phyloP scores from a whole-genome alignment of 2,329 filamentous ascomycete species.

The Fusarium vanettenii region DNA sequence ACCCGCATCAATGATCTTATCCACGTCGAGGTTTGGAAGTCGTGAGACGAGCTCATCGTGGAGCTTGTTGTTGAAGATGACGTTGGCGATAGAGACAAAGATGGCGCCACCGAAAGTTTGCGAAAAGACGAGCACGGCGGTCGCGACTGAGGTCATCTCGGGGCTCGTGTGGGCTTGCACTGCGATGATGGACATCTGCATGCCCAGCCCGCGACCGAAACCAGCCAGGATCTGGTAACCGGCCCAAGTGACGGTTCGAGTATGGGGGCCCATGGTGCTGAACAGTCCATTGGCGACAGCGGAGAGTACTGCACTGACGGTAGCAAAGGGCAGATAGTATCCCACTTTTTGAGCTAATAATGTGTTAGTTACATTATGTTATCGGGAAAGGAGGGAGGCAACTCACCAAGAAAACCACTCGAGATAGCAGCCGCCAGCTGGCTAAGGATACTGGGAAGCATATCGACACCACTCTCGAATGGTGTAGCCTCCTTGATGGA shows the following conservation, averaged over 20 bases:
- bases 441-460: constrained; percentile 44
- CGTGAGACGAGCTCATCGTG: constrained; percentile 43
- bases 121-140: constrained; percentile 40
- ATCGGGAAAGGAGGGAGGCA: too few species aligned
- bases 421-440: constrained; percentile 39
- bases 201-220: constrained; percentile 55
- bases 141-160: constrained; percentile 42
- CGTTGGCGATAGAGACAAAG: constrained; percentile 53
- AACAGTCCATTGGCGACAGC: constrained; percentile 55
- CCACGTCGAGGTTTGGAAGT: constrained; percentile 45
- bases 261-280: constrained; percentile 52
- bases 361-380: constrained; percentile 3
- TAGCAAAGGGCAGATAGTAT: constrained; percentile 58
- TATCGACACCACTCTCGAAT: constrained; percentile 43
- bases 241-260: constrained; percentile 54
- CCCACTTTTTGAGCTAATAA: constrained; percentile 47
- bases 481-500: constrained; percentile 52
- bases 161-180: constrained; percentile 44
- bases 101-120: constrained; percentile 56
- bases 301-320: constrained; percentile 48
- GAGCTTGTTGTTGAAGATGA: constrained; percentile 49
- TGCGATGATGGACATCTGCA: constrained; percentile 54
- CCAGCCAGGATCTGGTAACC: constrained; percentile 57
- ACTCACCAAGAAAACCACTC: constrained; percentile 38
- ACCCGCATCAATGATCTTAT: constrained; percentile 54